Conservation (phyloP, 257 asterid species). For the Osmanthus fragrans region DNA sequence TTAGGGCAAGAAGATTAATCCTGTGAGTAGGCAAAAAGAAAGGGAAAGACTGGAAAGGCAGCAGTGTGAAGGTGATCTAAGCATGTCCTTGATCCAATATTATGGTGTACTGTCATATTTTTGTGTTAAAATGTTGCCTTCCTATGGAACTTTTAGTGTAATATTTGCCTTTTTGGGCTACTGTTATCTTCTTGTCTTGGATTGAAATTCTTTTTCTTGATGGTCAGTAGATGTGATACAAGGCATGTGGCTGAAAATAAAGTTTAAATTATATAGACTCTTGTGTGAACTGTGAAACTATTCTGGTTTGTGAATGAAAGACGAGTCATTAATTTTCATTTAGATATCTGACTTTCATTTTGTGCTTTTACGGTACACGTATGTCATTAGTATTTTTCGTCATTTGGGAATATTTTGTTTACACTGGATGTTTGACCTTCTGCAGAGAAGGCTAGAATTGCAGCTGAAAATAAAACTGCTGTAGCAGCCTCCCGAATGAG, state of each 20-base stretch:
- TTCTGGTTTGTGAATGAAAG: neutral
- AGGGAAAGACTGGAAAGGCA: slow-evolving; percentile 56
- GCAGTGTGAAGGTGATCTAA: slow-evolving; percentile 50
- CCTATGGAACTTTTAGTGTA: no score
- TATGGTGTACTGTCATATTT: neutral
- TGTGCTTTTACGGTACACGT: no score
- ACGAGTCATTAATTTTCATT: neutral
- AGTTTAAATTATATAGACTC: no score
- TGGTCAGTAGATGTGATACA: no score
- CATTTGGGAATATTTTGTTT: neutral
- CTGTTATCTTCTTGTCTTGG: no score
- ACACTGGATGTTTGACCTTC: neutral
- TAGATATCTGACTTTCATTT: no score
- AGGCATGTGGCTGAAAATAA: no score
- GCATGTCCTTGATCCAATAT: neutral
- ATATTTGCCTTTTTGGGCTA: no score
- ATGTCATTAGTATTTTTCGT: neutral
- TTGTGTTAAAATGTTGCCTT: no score
- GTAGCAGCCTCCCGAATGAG: slow-evolving; percentile 45
- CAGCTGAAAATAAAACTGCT: slow-evolving; percentile 53
- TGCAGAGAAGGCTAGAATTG: slow-evolving; percentile 57
- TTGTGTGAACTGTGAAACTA: no score
- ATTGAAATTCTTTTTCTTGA: no score
- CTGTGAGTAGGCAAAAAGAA: slow-evolving; percentile 49
- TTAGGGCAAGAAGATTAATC: slow-evolving; percentile 23